Evolutionary conservation across 345 rosid genomes (phyloP), one percentile per base, ranked within the genome.

Genomic region (Erodium maritimum): DNA sequence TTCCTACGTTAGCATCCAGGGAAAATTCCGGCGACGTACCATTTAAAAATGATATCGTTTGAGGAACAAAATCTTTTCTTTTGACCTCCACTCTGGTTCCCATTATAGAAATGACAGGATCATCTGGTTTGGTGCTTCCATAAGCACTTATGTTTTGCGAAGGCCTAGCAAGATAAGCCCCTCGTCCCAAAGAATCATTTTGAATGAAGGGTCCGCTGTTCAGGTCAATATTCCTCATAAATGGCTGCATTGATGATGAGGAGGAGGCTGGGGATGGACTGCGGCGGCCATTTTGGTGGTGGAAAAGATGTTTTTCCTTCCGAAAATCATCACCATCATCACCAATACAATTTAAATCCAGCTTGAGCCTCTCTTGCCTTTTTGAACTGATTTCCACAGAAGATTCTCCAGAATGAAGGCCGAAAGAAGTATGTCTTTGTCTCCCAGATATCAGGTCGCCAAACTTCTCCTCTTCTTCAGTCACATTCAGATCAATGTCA

Each of bases 261-360:
- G 88, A 83, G 24, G 94, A 82, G 50, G 82, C 84, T 48, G 90
- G 90, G 52, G 97, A 83, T n/a, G 85, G 91, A 64, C 79, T 84
- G 58, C 72, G 78, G 67, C 71, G 84, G 60, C 89, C 81, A 71
- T 74, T 80, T 57, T 69, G 67, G 54, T 79, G 85, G 69, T 56
- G 65, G 69, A 76, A 76, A 54, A 76, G 56, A 61, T 57, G 77
- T 57, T 72, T 71, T 55, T 74, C 87, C 76, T 75, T 66, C 74
- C 79, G 85, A 62, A 57, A 59, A 56, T 81, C 77, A 63, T 83
- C 95, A 58, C 70, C 81, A 55, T 87, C 88, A 74, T 19, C 85
- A 79, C 12, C 82, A 21, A 64, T 56, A 53, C 76, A 80, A 73
- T 89, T 93, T 75, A 93, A 81, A 81, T 89, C 99, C 68, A 93